Evolutionary conservation across 805 yeast genomes (phyloP).

Genomic region (Kuraishia piskuri): DNA sequence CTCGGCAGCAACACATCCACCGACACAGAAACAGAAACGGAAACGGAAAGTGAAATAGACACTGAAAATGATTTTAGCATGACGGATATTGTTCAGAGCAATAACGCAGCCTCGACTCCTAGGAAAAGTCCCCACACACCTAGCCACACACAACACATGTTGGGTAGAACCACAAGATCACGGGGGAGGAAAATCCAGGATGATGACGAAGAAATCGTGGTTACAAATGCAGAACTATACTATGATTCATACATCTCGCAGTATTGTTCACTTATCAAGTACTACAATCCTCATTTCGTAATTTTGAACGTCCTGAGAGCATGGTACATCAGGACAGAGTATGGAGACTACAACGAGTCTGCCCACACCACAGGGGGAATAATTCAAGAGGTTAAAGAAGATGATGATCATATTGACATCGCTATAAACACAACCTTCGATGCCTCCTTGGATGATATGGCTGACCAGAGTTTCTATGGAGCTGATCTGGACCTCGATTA

Average conservation of each 20-base stretch:
- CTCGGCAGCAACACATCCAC: background rate
- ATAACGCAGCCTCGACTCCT: background rate
- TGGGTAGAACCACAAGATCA: conserved; percentile 5
- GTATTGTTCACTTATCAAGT: conserved; percentile 15
- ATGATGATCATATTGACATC: background rate
- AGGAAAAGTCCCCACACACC: background rate
- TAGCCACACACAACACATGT: background rate
- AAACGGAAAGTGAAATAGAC: background rate
- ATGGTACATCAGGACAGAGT: conserved; percentile 8
- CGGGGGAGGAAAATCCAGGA: conserved; percentile 5
- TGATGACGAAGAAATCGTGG: conserved; percentile 5
- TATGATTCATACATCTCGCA: conserved; percentile 11
- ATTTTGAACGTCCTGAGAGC: conserved; percentile 9
- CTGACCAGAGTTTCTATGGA: background rate
- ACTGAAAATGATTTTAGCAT: background rate
- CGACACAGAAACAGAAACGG: background rate
- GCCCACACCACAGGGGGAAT: background rate
- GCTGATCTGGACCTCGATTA: background rate
- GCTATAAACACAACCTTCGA: background rate
- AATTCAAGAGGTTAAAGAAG: background rate
- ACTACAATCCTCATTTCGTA: conserved; percentile 15
- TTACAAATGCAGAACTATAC: conserved; percentile 14
- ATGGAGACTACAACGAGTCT: background rate
- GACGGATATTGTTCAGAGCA: background rate
- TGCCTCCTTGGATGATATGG: background rate